These are phyloP conservation scores for Penicillium sp. DNA, from an alignment of 2,329 filamentous ascomycete species.

Conservation along the genomic window DNA sequence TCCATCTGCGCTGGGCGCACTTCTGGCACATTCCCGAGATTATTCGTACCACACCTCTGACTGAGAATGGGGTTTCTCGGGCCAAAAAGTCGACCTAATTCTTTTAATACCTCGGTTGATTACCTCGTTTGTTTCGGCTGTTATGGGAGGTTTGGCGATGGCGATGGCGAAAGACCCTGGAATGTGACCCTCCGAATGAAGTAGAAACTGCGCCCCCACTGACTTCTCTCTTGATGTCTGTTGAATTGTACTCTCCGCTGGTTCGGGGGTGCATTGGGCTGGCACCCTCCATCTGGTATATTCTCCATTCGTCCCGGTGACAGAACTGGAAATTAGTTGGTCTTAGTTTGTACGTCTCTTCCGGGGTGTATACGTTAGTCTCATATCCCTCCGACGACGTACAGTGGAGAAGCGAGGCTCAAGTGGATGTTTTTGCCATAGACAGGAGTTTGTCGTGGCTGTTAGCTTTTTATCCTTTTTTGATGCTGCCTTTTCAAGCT, in stretches of 20 bases:
- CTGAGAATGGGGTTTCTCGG: conserved; percentile 30
- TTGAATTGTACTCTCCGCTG: conserved; percentile 6
- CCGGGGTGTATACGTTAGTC: not conserved
- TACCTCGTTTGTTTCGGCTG: conserved; percentile 8
- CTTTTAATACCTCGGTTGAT: conserved; percentile 4
- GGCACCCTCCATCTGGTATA: conserved; percentile 1
- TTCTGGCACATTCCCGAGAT: conserved; percentile 64
- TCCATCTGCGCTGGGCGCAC: conserved; percentile 71
- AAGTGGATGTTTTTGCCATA: conserved; percentile 26
- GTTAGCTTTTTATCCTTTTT: conserved; percentile 22
- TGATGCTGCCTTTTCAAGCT: conserved; percentile 5
- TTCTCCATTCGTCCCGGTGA: conserved; percentile 14
- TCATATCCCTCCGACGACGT: not conserved
- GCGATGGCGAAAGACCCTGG: not conserved
- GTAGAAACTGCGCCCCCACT: not conserved
- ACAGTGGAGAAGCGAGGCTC: conserved; percentile 10
- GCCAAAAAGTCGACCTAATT: conserved; percentile 40
- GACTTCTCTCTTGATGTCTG: not conserved
- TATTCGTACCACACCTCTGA: conserved; percentile 40
- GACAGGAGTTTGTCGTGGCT: conserved; percentile 18
- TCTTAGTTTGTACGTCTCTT: conserved; percentile 20
- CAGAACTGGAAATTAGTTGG: conserved; percentile 15
- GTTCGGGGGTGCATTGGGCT: conserved; percentile 7
- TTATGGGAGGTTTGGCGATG: not conserved
- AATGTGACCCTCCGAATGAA: conserved; percentile 2